These are phyloP conservation scores for Trametes coccinea DNA, from an alignment of 768 basidiomycete genomes.

Conservation along the genomic window DNA sequence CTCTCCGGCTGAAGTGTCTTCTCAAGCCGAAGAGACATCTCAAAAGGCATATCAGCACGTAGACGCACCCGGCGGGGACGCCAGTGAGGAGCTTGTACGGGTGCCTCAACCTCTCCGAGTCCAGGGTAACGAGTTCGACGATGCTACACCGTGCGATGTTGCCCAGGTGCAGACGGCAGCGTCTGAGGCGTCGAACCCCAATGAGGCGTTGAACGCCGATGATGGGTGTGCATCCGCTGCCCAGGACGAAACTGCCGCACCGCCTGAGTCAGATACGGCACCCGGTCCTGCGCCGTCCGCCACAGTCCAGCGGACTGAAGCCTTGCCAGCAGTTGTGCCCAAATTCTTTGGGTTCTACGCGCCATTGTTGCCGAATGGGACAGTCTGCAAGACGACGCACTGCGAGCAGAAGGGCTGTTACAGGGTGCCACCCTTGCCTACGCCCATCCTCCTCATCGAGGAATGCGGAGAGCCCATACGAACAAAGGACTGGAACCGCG, in stretches of 20 bases:
- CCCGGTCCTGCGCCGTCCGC: background rate
- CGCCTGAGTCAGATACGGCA: background rate
- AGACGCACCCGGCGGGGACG: too few species aligned
- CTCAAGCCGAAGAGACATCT: too few species aligned
- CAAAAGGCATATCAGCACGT: too few species aligned
- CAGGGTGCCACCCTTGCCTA: conserved; percentile 10
- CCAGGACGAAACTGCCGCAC: background rate
- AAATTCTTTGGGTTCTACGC: conserved; percentile 31
- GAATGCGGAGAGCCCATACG: conserved; percentile 40
- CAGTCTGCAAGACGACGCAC: background rate
- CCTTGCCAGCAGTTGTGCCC: conserved; percentile 2
- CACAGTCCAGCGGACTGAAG: background rate
- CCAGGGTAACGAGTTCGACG: too few species aligned
- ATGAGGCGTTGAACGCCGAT: background rate
- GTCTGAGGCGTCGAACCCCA: too few species aligned
- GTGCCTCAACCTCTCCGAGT: too few species aligned
- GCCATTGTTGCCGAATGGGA: conserved; percentile 16
- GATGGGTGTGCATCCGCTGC: background rate
- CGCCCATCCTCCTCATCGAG: conserved; percentile 47
- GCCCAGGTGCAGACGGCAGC: too few species aligned
- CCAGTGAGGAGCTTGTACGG: too few species aligned
- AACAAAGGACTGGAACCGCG: conserved; percentile 26
- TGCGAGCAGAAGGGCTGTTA: background rate
- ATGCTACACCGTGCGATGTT: too few species aligned
- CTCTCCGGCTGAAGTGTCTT: too few species aligned